Conservation (phyloP, 2,329 filamentous ascomycete species). For the Nannizzia gypsea region DNA sequence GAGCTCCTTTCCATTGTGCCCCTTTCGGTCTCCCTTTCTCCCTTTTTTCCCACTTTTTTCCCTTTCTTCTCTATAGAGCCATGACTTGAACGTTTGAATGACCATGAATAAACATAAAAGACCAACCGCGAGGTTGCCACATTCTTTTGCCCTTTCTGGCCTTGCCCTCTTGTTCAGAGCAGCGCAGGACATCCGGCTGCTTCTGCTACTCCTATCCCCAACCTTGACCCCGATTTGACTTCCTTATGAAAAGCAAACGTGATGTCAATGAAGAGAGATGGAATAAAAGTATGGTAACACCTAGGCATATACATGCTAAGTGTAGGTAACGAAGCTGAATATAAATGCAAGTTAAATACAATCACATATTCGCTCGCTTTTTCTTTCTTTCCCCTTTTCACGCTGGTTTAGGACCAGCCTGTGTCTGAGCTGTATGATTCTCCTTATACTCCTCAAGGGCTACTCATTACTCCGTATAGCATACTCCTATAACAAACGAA, state of each 20-base stretch:
- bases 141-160: background rate
- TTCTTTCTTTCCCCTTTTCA: background rate
- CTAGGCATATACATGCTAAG: background rate
- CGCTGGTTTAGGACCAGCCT: no score
- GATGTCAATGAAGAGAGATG: background rate
- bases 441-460: no score
- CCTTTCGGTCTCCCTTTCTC: background rate
- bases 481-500: background rate
- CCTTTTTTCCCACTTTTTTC: background rate
- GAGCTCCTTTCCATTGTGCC: background rate
- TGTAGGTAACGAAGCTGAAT: no score
- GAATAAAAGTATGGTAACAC: background rate
- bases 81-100: constrained; percentile 1
- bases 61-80: background rate
- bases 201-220: no score
- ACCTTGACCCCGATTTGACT: no score
- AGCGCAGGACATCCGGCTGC: background rate
- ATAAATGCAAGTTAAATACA: background rate
- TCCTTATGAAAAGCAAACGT: no score
- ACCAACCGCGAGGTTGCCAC: background rate
- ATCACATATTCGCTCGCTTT: background rate
- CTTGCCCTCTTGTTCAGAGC: background rate
- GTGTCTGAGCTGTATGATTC: no score
- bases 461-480: no score
- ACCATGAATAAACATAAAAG: background rate